A percentile compares a stretch with the other conserved stretches of the same genome.
phyloP scores from a whole-genome alignment of 1,139 yeast genomes.

The Eremothecium coryli region DNA sequence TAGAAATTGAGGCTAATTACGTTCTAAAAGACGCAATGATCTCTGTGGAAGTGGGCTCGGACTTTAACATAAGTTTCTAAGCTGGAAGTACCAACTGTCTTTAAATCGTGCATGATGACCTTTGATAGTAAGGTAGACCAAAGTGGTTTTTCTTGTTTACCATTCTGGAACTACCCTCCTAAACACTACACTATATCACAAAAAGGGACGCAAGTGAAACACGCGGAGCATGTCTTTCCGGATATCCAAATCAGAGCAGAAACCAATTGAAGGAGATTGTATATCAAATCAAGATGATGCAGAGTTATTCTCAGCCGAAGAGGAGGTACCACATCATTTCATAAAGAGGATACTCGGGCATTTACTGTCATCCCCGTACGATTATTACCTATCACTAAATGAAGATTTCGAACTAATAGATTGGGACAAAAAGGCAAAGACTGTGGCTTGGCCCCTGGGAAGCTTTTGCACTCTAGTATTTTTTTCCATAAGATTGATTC shows the following conservation, averaged over 20 bases:
- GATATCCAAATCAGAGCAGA: constrained; percentile 12
- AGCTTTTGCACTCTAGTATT: constrained; percentile 31
- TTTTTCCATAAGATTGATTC: constrained; percentile 28
- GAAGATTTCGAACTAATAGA: constrained; percentile 49
- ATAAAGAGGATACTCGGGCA: constrained; percentile 26
- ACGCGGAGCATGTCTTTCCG: constrained; percentile 21
- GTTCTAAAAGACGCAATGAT: constrained; percentile 8
- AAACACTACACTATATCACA: no score
- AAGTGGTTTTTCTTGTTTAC: no score
- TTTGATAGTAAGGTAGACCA: no score
- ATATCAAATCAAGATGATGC: constrained; percentile 11
- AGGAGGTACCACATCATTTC: constrained; percentile 8
- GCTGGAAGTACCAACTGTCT: no score
- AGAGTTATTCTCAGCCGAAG: constrained; percentile 11
- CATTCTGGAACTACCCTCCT: no score
- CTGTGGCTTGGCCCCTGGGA: constrained; percentile 43
- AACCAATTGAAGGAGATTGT: constrained; percentile 9
- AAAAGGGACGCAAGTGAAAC: no score
- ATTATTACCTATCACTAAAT: constrained; percentile 42
- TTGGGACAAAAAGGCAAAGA: constrained; percentile 51
- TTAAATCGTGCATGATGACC: no score
- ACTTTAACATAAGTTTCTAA: constrained; percentile 4
- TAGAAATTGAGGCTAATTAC: constrained; percentile 12
- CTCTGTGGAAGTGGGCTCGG: constrained; percentile 9
- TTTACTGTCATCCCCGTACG: constrained; percentile 48